Evolutionary conservation across 106 monocot genomes (phyloP).

Genomic region (Acorus calamus): DNA sequence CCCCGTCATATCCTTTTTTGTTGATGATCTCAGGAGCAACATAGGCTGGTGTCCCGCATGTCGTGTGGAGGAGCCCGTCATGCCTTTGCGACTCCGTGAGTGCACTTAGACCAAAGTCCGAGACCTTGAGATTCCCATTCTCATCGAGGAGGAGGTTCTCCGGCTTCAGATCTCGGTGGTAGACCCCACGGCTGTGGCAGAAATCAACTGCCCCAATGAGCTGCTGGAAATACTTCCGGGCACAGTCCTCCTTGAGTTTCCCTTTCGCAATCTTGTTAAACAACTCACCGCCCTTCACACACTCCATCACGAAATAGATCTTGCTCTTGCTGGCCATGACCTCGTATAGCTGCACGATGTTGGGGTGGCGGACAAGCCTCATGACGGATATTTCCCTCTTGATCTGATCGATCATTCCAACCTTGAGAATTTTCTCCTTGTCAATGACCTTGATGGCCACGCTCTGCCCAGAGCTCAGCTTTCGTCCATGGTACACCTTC

Average conservation of each 20-base stretch:
- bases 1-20: constrained; percentile 46
- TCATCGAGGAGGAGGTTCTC: constrained; percentile 62
- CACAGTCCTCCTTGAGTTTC: constrained; percentile 43
- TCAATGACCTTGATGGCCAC: constrained; percentile 61
- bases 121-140: constrained; percentile 52
- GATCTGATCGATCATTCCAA: constrained; percentile 61
- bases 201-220: constrained; percentile 50
- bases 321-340: constrained; percentile 76
- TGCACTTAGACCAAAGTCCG: constrained; percentile 59
- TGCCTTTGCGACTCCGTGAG: constrained; percentile 23
- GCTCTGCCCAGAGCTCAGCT: constrained; percentile 21
- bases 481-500: constrained; percentile 49
- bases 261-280: constrained; percentile 50
- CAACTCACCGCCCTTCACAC: constrained; percentile 55
- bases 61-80: constrained; percentile 58
- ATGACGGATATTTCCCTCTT: constrained; percentile 62
- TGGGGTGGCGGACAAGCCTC: constrained; percentile 56
- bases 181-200: constrained; percentile 66
- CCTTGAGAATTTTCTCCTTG: constrained; percentile 44
- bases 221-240: constrained; percentile 58
- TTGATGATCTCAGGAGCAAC: constrained; percentile 57
- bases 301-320: constrained; percentile 72
- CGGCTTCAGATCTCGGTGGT: constrained; percentile 59
- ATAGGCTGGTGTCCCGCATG: constrained; percentile 62
- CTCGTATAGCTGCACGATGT: constrained; percentile 58